Base-by-base conservation (phyloP, 2,329 filamentous ascomycete species). In the Teratosphaeria viscida region DNA sequence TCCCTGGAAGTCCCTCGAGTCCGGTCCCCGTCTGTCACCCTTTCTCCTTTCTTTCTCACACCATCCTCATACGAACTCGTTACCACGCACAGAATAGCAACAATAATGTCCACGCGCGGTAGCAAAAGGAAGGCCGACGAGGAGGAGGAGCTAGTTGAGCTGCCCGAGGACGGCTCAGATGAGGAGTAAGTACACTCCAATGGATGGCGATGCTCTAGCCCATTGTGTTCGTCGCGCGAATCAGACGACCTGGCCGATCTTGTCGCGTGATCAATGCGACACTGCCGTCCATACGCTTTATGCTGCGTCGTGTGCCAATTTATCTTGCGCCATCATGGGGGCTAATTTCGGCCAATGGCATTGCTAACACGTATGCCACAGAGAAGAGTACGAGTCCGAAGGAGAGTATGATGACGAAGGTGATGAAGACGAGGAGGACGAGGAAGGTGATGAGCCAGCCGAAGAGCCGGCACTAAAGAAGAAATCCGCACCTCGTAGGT, bases 51-150 rank as follows among this genome's bases (percentile, higher is more conserved):
- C 49, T 34, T 43, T 54, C 32, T 58, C 57, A 43, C 16, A 16
- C 14, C 35, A 14, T 34, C 7, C 29, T 27, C 12, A 32, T 58
- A 10, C 16, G 19, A 29, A n/a, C 27, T 16, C 47, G 6, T 19
- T 57, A 6, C 47, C 12, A 54, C 34, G 5, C 19, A 54, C 26
- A 14, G 11, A 16, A 16, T 5, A 16, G 11, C 29, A 43, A 55
- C 23, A n/a, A 60, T 60, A n/a, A 60, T 60, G 58, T 39, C 58
- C n/a, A 60, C 58, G 12, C 54, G 58, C n/a, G 58, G 58, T 27
- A 57, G 54, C 43, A 60, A 60, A 39, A 29, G 58, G 8, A 60
- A 60, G 58, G 58, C 58, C 55, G 58, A 55, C 23, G 53, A 58
- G 29, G 58, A 32, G 10, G 58, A 60, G 8, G 58, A 60, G 35